Evolutionary conservation across 2,329 filamentous ascomycete genomes (phyloP), one percentile per base, ranked within the genome.

Genomic region (Teratosphaeria viscida): DNA sequence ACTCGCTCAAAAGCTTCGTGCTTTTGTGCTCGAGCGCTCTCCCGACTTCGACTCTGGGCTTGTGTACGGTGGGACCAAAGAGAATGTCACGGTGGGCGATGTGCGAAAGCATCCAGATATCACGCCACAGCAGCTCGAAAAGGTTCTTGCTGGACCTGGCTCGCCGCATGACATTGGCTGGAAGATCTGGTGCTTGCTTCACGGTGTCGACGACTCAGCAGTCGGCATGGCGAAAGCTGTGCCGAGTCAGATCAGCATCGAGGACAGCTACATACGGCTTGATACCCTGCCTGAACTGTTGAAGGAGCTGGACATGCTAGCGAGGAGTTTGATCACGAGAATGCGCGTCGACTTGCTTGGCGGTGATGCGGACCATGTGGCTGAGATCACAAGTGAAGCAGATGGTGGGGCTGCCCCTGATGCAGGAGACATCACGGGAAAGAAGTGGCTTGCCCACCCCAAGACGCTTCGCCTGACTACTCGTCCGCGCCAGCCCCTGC

Each of bases 211-310:
- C 71, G 76, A 85, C 57, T 79, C 82, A 0, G 85, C 89, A 60
- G 90, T 97, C 19, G 84, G 85, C 56, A 80, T 85, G 63, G 87
- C 85, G 1, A 83, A 83, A 65, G 82, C 85, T 53, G 74, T 95
- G 1, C 92, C 92, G 0, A 85, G 84, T 1, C 92, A 96, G 73
- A 95, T 97, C 70, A 94, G 90, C 72, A 94, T 97, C 63, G 92
- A 97, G 71, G 92, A 97, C 74, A 94, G 90, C 16, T 97, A 95
- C 71, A 81, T 83, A 27, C 84, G 85, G 0, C 77, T 96, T 1
- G 82, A 87, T 65, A 85, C 80, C 0, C 71, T 87, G 57, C 73
- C 82, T 0, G 81, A 85, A 60, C 84, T 95, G 34, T 75, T 78
- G 52, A 32, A 82, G 63, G 87, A 95, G 73, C 77, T 96, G 49